Base-by-base conservation (phyloP, 192 early-diverging fungal genomes). In the Linnemannia exigua region DNA sequence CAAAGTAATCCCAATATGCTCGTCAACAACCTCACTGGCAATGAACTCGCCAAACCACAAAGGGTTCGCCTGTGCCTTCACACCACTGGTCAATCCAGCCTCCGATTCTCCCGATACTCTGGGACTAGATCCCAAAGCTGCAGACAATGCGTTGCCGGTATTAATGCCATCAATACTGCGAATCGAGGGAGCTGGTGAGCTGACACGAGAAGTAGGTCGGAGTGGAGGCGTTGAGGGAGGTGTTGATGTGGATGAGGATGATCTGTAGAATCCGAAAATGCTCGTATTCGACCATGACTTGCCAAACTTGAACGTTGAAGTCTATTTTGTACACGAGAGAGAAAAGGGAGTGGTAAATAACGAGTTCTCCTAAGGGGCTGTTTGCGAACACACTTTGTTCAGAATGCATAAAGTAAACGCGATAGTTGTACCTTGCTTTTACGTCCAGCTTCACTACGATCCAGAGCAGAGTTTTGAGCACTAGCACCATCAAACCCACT, bases 281-380 rank as follows among this genome's bases (percentile, higher is more conserved):
- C 79, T 80, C 5, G 84, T 72, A 20, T 80, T 86, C 16, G 84
- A 86, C 84, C 84, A 86, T 19, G 84, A 86, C 33, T 86, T 86
- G 38, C 84, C 79, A 80, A 86, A 86, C n/a, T 74, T 86, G 75
- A 86, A 86, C 16, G 84, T 86, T 1, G 84, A 80, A 0, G 48
- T 76, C 58, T 82, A 74, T 50, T n/a, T 38, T 11, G 9, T 35
- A 25, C 20, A 67, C 17, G 6, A 67, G 16, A 38, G 54, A 75
- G 44, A 22, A 17, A 5, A 50, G 15, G 1, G 25, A 48, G 1
- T 48, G 12, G 20, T 50, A 15, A 44, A 41, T 46, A 41, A 67
- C 22, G 20, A 67, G 58, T 3, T n/a, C 25, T 14, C 28, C 25
- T 1, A 61, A n/a, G n/a, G n/a, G n/a, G n/a, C n/a, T n/a, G n/a